Base-by-base conservation (phyloP, 2,329 filamentous ascomycete genomes). In the Sporothrix protearum region DNA sequence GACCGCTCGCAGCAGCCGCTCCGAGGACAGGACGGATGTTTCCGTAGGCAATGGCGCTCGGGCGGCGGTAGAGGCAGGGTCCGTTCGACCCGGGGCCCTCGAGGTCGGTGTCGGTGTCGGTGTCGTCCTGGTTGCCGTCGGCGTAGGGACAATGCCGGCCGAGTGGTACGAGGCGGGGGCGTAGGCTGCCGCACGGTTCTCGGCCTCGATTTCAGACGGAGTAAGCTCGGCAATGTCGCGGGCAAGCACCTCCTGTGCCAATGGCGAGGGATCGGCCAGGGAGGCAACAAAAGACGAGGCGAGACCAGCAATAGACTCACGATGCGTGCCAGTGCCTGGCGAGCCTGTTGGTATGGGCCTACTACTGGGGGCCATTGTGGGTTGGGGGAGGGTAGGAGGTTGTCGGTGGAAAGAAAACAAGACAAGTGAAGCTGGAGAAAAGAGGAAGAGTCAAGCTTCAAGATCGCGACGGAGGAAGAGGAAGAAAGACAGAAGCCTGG, bases 21-120 rank as follows among this genome's bases (percentile, higher is more conserved):
- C 92, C 86, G 72, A 96, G 85, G 4, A 91, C 87, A 3, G 91
- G 90, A 70, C 93, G 85, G 1, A 89, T 86, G 30, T 90, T 90
- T 14, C 91, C 91, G 73, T 88, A 92, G 39, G 91, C 89, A 57
- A 96, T 89, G 77, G 90, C 91, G 75, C 89, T 92, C 0, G 93
- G 92, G 61, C 93, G 87, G 71, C 92, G 88, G 81, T 96, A 97
- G 76, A 85, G 85, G 78, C 80, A 83, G 71, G 82, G 85, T n/a
- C 78, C 78, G 4, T 80, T 80, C n/a, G 79, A 78, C 36, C 77
- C 73, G 22, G 72, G 74, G 22, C 78, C 77, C 12, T 83, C 80
- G 5, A 79, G 81, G 51, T 83, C 80, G 14, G 80, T 79, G 33
- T 77, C 80, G 19, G 80, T 63, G 49, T 67, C 67, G 25, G 22